Base-by-base conservation (phyloP, 139 green algal genomes). In the Micromonas commoda region DNA sequence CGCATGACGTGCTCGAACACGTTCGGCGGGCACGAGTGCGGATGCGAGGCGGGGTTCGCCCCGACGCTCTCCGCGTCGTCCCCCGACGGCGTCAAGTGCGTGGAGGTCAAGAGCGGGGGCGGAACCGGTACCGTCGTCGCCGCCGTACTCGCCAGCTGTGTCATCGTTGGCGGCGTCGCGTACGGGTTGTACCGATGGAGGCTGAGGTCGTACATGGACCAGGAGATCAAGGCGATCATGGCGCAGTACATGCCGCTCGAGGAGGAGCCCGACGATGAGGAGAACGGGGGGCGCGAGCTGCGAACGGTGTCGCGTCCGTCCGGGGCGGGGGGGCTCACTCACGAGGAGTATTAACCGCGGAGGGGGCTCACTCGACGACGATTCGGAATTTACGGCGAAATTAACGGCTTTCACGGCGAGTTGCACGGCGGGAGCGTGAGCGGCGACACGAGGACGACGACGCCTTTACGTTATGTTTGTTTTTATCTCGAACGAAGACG, bases 1-100 rank as follows among this genome's bases (percentile, higher is more conserved):
- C n/a, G 81, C 35, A 81, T 73, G 54, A 67, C 67, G 26, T 87
- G 81, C 73, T 76, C 39, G 29, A 82, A 87, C 53, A 76, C 53
- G n/a, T 64, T 71, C 60, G 77, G 73, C 0, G 67, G 60, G 20
- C 85, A 67, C 38, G 66, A 76, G 37, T 87, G 83, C 80, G 38
- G 33, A 21, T 87, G 81, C 35, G 35, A 4, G 29, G 26, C n/a
- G 6, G 64, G 64, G 13, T 71, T 52, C 64, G 64, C 45, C 28
- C 23, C 64, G 28, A 35, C 4, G 13, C 45, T 51, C 64, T 2
- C 21, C 26, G 26, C 64, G 4, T 26, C n/a, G 3, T 32, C 60
- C 24, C 26, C 33, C 4, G 64, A 71, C 64, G 64, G 33, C 3
- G 26, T 26, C 28, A 29, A n/a, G 29, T 71, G 38, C 1, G n/a